A percentile compares a stretch with the other conserved stretches of the same genome.
Evolutionary conservation across 2,329 filamentous ascomycete species (phyloP).

Genomic region (Aspergillus felis): DNA sequence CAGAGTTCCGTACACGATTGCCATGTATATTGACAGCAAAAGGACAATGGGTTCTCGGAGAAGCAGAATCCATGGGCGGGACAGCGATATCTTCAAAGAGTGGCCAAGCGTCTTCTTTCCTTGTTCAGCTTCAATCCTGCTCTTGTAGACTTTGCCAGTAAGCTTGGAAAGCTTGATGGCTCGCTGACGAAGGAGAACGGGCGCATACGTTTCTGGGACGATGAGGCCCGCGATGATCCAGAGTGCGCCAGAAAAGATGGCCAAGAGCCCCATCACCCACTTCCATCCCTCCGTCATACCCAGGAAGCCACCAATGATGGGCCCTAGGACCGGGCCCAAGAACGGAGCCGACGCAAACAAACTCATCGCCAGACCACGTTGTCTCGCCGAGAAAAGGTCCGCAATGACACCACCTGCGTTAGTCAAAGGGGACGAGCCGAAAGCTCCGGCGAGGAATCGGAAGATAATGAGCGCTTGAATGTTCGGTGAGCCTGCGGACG

Average conservation of each 20-base stretch:
- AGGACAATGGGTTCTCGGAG: slow-evolving; percentile 44
- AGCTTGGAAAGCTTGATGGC: slow-evolving; percentile 47
- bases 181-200: slow-evolving; percentile 49
- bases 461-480: slow-evolving; percentile 61
- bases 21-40: slow-evolving; percentile 27
- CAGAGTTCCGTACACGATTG: slow-evolving; percentile 27
- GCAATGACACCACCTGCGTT: slow-evolving; percentile 61
- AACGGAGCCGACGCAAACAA: slow-evolving; percentile 66
- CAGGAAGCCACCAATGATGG: slow-evolving; percentile 65
- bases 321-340: slow-evolving; percentile 61
- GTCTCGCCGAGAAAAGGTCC: slow-evolving; percentile 54
- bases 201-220: slow-evolving; percentile 43
- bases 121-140: slow-evolving; percentile 38
- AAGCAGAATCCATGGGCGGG: slow-evolving; percentile 47
- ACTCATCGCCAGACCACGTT: slow-evolving; percentile 57
- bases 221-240: slow-evolving; percentile 39
- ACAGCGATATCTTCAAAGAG: slow-evolving; percentile 47
- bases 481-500: slow-evolving; percentile 54
- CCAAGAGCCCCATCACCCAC: slow-evolving; percentile 63
- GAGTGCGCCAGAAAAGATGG: slow-evolving; percentile 59
- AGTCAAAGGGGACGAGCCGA: slow-evolving; percentile 59
- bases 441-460: slow-evolving; percentile 63
- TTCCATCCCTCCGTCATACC: slow-evolving; percentile 63
- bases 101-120: slow-evolving; percentile 38
- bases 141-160: slow-evolving; percentile 47